These are phyloP conservation scores for Polyporus tsugae DNA, from an alignment of 1,284 basidiomycete genomes.

Conservation along the genomic window DNA sequence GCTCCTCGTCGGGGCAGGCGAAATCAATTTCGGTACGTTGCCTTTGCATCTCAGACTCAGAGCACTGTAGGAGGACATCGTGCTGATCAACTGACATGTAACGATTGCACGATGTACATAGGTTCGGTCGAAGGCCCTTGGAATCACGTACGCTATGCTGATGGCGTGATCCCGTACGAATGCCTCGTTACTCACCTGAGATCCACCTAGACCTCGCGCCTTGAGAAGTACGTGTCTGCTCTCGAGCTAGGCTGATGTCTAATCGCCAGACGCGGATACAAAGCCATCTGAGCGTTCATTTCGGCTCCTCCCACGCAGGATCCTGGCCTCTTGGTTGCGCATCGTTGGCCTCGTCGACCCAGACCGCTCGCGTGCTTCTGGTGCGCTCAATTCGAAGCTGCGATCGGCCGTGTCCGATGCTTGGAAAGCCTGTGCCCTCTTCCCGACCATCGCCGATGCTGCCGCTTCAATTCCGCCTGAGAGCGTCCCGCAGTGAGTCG, in stretches of 20 bases:
- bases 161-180: not conserved
- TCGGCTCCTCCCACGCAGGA: constrained; percentile 22
- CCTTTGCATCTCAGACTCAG: not conserved
- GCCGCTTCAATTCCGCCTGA: constrained; percentile 15
- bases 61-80: not conserved
- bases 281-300: not conserved
- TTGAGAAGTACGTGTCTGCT: constrained; percentile 28
- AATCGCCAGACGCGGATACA: no score
- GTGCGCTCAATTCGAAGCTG: constrained; percentile 28
- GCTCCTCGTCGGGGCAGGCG: constrained; percentile 59
- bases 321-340: constrained; percentile 26
- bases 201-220: constrained; percentile 29
- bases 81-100: not conserved
- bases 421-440: constrained; percentile 29
- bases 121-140: constrained; percentile 51
- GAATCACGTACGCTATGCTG: constrained; percentile 48
- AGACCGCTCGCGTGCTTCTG: constrained; percentile 27
- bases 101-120: constrained; percentile 14
- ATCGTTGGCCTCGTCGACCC: constrained; percentile 35
- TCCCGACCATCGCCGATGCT: constrained; percentile 27
- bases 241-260: not conserved
- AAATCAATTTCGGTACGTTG: constrained; percentile 55
- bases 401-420: constrained; percentile 1
- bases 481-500: constrained; percentile 25
- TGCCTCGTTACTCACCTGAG: not conserved